Percentiles rank a stretch among this genome's conserved stretches.
Evolutionary conservation across 495 filamentous ascomycete genomes (phyloP).

Genomic region (Letharia columbiana): DNA sequence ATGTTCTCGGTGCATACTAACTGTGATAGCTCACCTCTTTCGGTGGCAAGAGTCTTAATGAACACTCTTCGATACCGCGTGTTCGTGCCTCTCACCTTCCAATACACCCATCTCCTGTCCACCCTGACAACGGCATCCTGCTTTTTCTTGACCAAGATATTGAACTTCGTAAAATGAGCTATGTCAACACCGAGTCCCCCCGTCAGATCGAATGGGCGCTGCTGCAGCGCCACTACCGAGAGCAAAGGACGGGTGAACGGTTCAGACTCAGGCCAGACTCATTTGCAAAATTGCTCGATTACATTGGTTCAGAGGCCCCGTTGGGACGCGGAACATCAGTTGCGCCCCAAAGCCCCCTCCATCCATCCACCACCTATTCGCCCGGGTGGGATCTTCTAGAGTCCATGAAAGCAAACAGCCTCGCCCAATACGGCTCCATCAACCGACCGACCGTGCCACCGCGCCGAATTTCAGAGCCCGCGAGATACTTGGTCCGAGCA

Average conservation of each 20-base stretch:
- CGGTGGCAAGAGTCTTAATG: neutral
- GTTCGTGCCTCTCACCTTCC: conserved; percentile 4
- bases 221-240: neutral
- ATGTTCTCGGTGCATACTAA: neutral
- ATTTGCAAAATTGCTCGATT: neutral
- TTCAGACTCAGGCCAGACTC: neutral
- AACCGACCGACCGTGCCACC: neutral
- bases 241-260: neutral
- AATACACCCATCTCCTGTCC: conserved; percentile 3
- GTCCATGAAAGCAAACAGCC: neutral
- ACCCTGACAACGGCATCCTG: conserved; percentile 1
- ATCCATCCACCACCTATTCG: neutral
- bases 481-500: neutral
- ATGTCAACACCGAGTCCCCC: neutral
- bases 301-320: neutral
- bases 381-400: neutral
- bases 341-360: neutral
- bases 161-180: neutral
- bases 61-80: neutral
- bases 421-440: neutral
- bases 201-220: neutral
- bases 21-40: conserved; percentile 6
- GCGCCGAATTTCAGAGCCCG: neutral
- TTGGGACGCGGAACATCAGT: neutral
- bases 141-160: conserved; percentile 2